Percentiles rank a stretch among this genome's conserved stretches.
These are phyloP conservation scores for Colletotrichum sidae DNA, from an alignment of 2,329 filamentous ascomycete species.

Conservation along the genomic window DNA sequence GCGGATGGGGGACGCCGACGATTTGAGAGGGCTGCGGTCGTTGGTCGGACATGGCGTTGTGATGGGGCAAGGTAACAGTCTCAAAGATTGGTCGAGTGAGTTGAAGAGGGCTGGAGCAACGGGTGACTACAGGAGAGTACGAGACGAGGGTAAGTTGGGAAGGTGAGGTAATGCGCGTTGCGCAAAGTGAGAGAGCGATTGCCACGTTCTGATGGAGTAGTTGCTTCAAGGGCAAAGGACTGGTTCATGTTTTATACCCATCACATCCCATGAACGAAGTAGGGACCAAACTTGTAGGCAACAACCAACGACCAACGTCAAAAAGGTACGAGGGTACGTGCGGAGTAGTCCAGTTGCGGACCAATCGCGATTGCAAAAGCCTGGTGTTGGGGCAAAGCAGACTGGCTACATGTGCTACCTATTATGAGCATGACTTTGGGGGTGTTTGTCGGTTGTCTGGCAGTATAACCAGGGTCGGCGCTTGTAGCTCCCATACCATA, in stretches of 20 bases:
- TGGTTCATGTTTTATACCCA: neutral
- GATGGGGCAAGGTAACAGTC: neutral
- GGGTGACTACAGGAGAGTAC: neutral
- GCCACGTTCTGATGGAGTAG: neutral
- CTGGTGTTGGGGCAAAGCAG: neutral
- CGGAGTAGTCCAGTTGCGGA: neutral
- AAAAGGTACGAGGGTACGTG: neutral
- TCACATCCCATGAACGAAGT: neutral
- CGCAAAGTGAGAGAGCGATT: neutral
- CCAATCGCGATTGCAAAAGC: constrained; percentile 1
- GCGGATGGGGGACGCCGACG: constrained; percentile 5
- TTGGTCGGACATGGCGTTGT: constrained; percentile 4
- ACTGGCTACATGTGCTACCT: neutral
- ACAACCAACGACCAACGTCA: neutral
- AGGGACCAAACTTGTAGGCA: too few relatives aligned
- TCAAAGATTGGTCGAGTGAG: neutral
- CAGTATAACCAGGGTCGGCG: neutral
- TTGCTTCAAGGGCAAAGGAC: neutral
- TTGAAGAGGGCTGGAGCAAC: neutral
- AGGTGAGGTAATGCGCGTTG: neutral
- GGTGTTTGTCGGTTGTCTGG: neutral
- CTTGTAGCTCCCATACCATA: too few relatives aligned
- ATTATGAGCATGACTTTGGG: neutral
- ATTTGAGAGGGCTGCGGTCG: neutral
- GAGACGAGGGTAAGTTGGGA: neutral